phyloP scores from a whole-genome alignment of 371 early-diverging fungal species.

The Syncephalastrum monosporum region DNA sequence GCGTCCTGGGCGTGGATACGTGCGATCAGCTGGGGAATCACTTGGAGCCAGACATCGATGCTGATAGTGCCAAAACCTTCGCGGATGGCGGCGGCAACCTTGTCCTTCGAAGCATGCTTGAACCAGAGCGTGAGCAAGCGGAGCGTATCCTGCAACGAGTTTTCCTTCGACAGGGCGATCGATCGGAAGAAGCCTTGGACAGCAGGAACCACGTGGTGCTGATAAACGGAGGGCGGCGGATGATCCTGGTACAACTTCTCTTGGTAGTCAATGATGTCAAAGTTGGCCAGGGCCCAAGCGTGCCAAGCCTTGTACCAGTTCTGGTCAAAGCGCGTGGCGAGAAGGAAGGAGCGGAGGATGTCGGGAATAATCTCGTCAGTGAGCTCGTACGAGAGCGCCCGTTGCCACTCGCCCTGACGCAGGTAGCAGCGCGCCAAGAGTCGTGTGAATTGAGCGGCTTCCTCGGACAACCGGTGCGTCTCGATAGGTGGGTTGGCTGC shows the following conservation, averaged over 20 bases:
- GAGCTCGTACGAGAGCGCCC: slow-evolving; percentile 75
- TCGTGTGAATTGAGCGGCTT: slow-evolving; percentile 53
- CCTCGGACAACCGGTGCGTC: slow-evolving; percentile 49
- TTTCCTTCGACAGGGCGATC: slow-evolving; percentile 88
- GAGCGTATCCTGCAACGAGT: slow-evolving; percentile 95
- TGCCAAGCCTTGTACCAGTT: slow-evolving; percentile 99
- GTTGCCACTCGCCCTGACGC: slow-evolving; percentile 94
- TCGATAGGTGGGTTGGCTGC: slow-evolving; percentile 55
- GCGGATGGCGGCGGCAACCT: slow-evolving; percentile 84
- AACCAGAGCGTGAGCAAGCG: slow-evolving; percentile 96
- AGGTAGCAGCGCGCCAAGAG: slow-evolving; percentile 89
- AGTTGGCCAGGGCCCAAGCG: slow-evolving; percentile 95
- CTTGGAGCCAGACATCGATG: slow-evolving; percentile 97
- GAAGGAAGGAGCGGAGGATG: slow-evolving; percentile 77
- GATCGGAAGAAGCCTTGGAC: slow-evolving; percentile 90
- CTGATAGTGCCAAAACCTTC: slow-evolving; percentile 91
- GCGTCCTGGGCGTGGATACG: slow-evolving; percentile 88
- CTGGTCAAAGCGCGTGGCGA: slow-evolving; percentile 91
- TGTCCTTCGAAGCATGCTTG: slow-evolving; percentile 88
- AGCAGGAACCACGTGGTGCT: slow-evolving; percentile 70
- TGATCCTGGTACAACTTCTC: slow-evolving; percentile 62
- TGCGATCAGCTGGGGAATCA: slow-evolving; percentile 98
- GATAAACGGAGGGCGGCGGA: slow-evolving; percentile 55
- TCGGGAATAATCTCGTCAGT: slow-evolving; percentile 76
- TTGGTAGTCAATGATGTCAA: slow-evolving; percentile 81